A percentile compares a stretch with the other conserved stretches of the same genome.
These are phyloP conservation scores for Capsella bursapastoris DNA, from an alignment of 345 rosid species.

Conservation along the genomic window DNA sequence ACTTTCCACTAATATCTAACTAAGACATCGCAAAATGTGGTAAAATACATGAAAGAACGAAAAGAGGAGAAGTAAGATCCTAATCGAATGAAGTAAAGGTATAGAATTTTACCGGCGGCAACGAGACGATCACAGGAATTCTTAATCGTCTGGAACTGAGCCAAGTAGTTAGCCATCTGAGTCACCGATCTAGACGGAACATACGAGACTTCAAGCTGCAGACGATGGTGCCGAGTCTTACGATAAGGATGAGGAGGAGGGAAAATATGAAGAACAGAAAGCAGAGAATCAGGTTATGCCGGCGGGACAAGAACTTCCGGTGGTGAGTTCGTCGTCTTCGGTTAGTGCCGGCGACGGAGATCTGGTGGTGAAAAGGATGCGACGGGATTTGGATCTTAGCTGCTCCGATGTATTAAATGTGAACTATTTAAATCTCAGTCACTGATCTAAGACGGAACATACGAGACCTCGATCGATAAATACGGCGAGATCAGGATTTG, in stretches of 20 bases:
- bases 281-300: constrained; percentile 89
- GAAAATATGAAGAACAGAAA: constrained; percentile 22
- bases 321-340: constrained; percentile 54
- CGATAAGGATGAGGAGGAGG: constrained; percentile 35
- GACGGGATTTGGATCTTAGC: constrained; percentile 40
- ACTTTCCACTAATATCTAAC: constrained; percentile 25
- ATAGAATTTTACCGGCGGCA: constrained; percentile 62
- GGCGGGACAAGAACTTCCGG: constrained; percentile 45
- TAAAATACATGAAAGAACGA: neutral
- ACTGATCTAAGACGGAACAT: too few relatives aligned
- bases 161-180: constrained; percentile 83
- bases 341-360: constrained; percentile 38
- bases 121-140: constrained; percentile 74
- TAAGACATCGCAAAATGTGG: constrained; percentile 32
- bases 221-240: constrained; percentile 38
- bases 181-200: constrained; percentile 29
- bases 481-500: constrained; percentile 12
- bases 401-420: constrained; percentile 51
- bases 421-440: too few relatives aligned
- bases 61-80: constrained; percentile 22
- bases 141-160: constrained; percentile 92
- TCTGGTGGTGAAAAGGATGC: constrained; percentile 49
- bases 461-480: neutral
- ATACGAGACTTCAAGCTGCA: neutral
- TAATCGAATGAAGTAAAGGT: constrained; percentile 25